Evolutionary conservation across 768 basidiomycete genomes (phyloP).

Genomic region (Calocera cornea): DNA sequence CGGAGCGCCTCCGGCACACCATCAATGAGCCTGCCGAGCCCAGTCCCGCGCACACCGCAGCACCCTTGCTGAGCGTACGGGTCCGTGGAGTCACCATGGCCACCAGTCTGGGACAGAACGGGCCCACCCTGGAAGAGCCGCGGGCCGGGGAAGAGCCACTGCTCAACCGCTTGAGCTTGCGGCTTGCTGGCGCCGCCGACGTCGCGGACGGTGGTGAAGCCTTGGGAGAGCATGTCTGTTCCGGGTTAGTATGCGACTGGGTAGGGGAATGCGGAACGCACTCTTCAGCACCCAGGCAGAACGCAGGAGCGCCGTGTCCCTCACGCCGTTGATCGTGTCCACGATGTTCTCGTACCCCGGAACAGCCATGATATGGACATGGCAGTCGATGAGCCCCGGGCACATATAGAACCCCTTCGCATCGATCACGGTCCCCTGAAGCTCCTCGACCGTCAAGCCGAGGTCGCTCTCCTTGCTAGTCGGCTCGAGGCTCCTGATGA

Average conservation of each 20-base stretch:
- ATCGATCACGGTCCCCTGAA: conserved; percentile 18
- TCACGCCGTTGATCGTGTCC: conserved; percentile 24
- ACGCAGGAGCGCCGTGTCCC: conserved; percentile 26
- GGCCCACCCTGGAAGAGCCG: conserved; percentile 30
- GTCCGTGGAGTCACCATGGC: conserved; percentile 27
- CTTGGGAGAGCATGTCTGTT: conserved; percentile 28
- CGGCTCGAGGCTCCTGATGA: conserved; percentile 19
- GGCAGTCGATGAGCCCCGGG: conserved; percentile 35
- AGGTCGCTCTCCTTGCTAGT: neutral
- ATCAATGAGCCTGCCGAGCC: conserved; percentile 26
- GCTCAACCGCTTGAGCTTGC: conserved; percentile 28
- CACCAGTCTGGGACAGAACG: conserved; percentile 32
- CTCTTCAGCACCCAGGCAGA: conserved; percentile 30
- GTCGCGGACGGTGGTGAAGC: conserved; percentile 32
- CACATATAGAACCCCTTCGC: conserved; percentile 28
- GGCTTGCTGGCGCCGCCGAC: conserved; percentile 30
- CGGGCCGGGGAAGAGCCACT: conserved; percentile 29
- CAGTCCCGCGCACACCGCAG: conserved; percentile 25
- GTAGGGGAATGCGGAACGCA: neutral
- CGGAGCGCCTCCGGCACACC: conserved; percentile 30
- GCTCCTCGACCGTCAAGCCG: conserved; percentile 10
- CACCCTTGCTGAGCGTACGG: conserved; percentile 20
- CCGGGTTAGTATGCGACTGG: neutral
- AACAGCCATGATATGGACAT: conserved; percentile 33
- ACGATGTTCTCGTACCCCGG: conserved; percentile 30